Percentiles rank a stretch among this genome's conserved stretches.
Evolutionary conservation across 495 filamentous ascomycete species (phyloP).

Genomic region (Trichoderma reesei): DNA sequence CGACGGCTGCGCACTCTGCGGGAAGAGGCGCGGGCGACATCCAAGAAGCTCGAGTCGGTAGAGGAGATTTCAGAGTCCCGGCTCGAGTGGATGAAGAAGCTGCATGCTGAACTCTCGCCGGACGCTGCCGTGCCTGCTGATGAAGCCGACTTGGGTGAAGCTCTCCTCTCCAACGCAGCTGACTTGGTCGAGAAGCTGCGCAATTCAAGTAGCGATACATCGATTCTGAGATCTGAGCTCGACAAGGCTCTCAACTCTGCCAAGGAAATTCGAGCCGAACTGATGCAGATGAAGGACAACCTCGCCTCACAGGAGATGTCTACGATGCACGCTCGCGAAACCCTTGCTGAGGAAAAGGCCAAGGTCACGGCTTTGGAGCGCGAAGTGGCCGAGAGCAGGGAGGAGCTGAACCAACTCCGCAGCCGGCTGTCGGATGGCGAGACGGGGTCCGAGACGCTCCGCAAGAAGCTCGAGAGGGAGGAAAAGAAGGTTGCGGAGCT

Average conservation of each 20-base stretch:
- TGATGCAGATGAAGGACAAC: conserved; percentile 36
- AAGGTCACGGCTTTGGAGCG: conserved; percentile 46
- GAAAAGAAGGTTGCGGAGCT: conserved; percentile 52
- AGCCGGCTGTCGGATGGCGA: conserved; percentile 65
- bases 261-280: conserved; percentile 29
- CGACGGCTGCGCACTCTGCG: conserved; percentile 42
- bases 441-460: conserved; percentile 66
- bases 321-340: conserved; percentile 35
- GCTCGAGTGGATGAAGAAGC: conserved; percentile 46
- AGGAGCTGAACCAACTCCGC: conserved; percentile 54
- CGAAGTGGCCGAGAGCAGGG: conserved; percentile 58
- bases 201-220: conserved; percentile 33
- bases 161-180: conserved; percentile 51
- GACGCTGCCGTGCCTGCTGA: conserved; percentile 48
- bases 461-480: conserved; percentile 58
- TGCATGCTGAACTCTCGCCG: conserved; percentile 52
- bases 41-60: conserved; percentile 40
- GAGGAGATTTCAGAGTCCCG: conserved; percentile 41
- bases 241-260: conserved; percentile 28
- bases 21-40: conserved; percentile 39
- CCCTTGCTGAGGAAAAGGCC: conserved; percentile 46
- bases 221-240: conserved; percentile 35
- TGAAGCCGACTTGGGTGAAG: conserved; percentile 47
- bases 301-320: conserved; percentile 35
- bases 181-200: conserved; percentile 39